Conservation (phyloP, 108 stramenopile species). For the Cyclostephanos invisitatus region DNA sequence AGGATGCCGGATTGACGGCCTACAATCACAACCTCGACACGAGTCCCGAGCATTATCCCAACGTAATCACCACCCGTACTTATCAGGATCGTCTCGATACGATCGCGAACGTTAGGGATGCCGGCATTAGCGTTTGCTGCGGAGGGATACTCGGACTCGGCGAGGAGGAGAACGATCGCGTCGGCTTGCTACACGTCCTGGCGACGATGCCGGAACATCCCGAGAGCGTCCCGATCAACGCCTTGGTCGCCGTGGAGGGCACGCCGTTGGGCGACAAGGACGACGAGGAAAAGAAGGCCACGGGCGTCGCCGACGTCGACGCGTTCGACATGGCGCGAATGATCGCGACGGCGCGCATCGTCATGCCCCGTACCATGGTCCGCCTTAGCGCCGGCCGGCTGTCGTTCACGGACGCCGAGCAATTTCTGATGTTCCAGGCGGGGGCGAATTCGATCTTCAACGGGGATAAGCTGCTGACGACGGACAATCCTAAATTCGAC, state of each 20-base stretch:
- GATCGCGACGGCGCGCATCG: conserved; percentile 97
- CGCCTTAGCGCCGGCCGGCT: conserved; percentile 94
- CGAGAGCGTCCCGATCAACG: conserved; percentile 97
- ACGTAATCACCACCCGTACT: conserved; percentile 90
- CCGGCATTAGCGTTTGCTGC: conserved; percentile 96
- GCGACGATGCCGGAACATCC: conserved; percentile 95
- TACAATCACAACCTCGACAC: conserved; percentile 99
- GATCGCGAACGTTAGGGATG: conserved; percentile 95
- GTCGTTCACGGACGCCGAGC: conserved; percentile 93
- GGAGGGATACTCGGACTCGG: conserved; percentile 97
- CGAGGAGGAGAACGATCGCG: conserved; percentile 91
- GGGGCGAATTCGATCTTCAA: conserved; percentile 99
- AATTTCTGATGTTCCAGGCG: conserved; percentile 96
- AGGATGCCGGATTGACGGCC: conserved; percentile 94
- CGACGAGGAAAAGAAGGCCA: too few relatives aligned
- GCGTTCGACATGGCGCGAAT: conserved; percentile 97
- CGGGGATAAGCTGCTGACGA: conserved; percentile 95
- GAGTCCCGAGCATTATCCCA: conserved; percentile 95
- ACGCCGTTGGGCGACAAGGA: conserved; percentile 93
- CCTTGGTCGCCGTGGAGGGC: conserved; percentile 90
- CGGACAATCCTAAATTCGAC: conserved; percentile 93
- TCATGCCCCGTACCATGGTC: conserved; percentile 98
- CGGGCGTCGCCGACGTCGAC: conserved; percentile 80
- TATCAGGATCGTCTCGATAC: conserved; percentile 96
- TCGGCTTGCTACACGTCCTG: conserved; percentile 92